These are phyloP conservation scores for Conticribra weissflogii DNA, from an alignment of 108 stramenopile genomes.

Conservation along the genomic window DNA sequence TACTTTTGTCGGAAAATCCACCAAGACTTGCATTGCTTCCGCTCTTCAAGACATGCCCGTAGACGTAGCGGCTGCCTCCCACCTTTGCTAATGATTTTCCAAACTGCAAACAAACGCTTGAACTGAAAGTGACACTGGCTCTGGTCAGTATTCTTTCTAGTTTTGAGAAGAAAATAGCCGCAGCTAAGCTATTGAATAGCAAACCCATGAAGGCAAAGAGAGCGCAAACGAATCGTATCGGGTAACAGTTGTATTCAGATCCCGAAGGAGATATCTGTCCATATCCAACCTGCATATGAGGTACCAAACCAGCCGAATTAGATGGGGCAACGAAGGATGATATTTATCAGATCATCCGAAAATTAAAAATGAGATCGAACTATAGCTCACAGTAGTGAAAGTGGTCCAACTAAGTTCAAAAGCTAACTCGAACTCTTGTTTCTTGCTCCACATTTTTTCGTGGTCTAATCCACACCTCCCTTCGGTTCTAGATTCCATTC, in stretches of 20 bases:
- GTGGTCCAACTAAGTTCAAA: slow-evolving; percentile 47
- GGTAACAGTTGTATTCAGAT: slow-evolving; percentile 19
- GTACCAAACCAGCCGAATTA: no score
- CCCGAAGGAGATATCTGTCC: slow-evolving; percentile 23
- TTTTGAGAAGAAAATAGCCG: slow-evolving; percentile 35
- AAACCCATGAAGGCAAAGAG: slow-evolving; percentile 43
- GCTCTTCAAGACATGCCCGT: slow-evolving; percentile 13
- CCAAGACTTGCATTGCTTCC: not conserved
- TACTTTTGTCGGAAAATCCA: not conserved
- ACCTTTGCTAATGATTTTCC: not conserved
- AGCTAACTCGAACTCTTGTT: slow-evolving; percentile 18
- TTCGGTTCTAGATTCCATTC: slow-evolving; percentile 15
- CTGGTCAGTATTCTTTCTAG: slow-evolving; percentile 25
- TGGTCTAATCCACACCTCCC: slow-evolving; percentile 21
- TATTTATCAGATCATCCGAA: no score
- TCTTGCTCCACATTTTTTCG: not conserved
- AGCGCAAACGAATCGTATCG: slow-evolving; percentile 22
- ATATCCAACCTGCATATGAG: slow-evolving; percentile 9
- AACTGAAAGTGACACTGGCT: slow-evolving; percentile 32
- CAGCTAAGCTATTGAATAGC: slow-evolving; percentile 35
- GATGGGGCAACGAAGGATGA: no score
- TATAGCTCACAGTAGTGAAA: slow-evolving; percentile 42
- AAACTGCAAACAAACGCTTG: slow-evolving; percentile 30
- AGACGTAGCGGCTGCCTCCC: not conserved
- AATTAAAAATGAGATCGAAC: no score